Conservation (phyloP, 768 basidiomycete species). For the Tylopilus sp. region DNA sequence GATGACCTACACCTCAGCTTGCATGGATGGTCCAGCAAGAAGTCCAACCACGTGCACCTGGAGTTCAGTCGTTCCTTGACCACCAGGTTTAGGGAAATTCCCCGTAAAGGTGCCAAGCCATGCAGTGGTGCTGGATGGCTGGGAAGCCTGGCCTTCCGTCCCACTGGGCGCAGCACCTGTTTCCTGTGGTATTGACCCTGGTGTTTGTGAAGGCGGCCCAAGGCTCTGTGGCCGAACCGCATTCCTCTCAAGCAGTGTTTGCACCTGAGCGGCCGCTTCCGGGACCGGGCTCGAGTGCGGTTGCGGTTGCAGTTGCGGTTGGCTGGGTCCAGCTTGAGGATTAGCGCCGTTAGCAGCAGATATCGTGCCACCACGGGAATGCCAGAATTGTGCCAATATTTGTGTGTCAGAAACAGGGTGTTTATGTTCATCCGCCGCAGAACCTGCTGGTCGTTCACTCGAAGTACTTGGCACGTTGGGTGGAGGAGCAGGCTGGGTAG, state of each 20-base stretch:
- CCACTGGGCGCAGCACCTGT: neutral
- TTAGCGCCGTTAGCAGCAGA: constrained; percentile 1
- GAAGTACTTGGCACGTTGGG: constrained; percentile 1
- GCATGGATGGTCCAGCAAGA: constrained; percentile 18
- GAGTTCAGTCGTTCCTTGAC: constrained; percentile 38
- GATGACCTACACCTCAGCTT: constrained; percentile 34
- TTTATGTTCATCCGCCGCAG: constrained; percentile 22
- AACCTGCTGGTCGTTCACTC: constrained; percentile 4
- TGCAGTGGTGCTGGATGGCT: neutral
- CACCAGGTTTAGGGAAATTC: constrained; percentile 31
- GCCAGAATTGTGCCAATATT: constrained; percentile 27
- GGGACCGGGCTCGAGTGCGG: constrained; percentile 1
- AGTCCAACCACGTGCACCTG: constrained; percentile 36
- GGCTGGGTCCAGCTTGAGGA: constrained; percentile 15
- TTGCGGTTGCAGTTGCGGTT: constrained; percentile 9
- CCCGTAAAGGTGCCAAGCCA: constrained; percentile 54
- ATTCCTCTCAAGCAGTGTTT: constrained; percentile 47
- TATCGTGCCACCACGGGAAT: constrained; percentile 22
- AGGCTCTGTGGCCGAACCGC: constrained; percentile 26
- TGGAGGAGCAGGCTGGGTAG: constrained; percentile 9
- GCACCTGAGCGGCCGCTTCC: constrained; percentile 40
- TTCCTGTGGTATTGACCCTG: constrained; percentile 16
- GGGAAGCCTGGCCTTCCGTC: constrained; percentile 1
- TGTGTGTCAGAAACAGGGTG: constrained; percentile 21
- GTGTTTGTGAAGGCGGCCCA: constrained; percentile 15